Conservation (phyloP, 2,329 filamentous ascomycete genomes). For the Thielaviopsis musarum region DNA sequence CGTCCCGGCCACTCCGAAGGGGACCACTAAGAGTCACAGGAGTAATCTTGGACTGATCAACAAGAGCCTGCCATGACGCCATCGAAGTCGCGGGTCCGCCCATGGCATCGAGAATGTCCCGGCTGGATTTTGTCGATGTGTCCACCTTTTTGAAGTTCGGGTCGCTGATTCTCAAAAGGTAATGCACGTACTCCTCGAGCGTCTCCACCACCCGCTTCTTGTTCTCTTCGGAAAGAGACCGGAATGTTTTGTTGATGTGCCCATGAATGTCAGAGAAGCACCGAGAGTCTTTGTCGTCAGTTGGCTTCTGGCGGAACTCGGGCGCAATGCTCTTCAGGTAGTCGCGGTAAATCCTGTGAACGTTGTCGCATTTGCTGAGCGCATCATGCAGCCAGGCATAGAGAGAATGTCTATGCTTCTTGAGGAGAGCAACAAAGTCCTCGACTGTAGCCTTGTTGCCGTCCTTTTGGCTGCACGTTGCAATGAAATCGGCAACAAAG, state of each 20-base stretch:
- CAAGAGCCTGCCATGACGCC: slow-evolving; percentile 11
- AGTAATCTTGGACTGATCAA: slow-evolving; percentile 11
- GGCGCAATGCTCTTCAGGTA: slow-evolving; percentile 6
- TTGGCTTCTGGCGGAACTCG: slow-evolving; percentile 5
- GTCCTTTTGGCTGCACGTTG: slow-evolving; percentile 14
- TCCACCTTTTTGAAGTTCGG: slow-evolving; percentile 5
- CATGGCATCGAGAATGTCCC: slow-evolving; percentile 5
- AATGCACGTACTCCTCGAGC: slow-evolving; percentile 8
- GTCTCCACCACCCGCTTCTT: background rate
- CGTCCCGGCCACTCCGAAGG: slow-evolving; percentile 9
- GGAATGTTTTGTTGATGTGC: slow-evolving; percentile 1
- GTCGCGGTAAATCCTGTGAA: slow-evolving; percentile 5
- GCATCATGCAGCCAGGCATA: slow-evolving; percentile 59
- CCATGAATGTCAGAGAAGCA: slow-evolving; percentile 5
- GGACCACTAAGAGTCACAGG: slow-evolving; percentile 6
- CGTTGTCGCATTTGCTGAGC: slow-evolving; percentile 5
- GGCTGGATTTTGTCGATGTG: background rate
- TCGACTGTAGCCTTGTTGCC: slow-evolving; percentile 42
- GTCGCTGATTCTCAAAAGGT: slow-evolving; percentile 9
- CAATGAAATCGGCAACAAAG: slow-evolving; percentile 56
- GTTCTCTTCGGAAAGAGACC: background rate
- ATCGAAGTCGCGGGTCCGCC: slow-evolving; percentile 10
- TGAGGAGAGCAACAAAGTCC: slow-evolving; percentile 52
- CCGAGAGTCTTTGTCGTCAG: background rate
- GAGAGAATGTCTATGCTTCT: slow-evolving; percentile 42